A percentile compares a stretch with the other conserved stretches of the same genome.
Evolutionary conservation across 108 stramenopile genomes (phyloP).

Genomic region (Pseudonitzschia multiseries): DNA sequence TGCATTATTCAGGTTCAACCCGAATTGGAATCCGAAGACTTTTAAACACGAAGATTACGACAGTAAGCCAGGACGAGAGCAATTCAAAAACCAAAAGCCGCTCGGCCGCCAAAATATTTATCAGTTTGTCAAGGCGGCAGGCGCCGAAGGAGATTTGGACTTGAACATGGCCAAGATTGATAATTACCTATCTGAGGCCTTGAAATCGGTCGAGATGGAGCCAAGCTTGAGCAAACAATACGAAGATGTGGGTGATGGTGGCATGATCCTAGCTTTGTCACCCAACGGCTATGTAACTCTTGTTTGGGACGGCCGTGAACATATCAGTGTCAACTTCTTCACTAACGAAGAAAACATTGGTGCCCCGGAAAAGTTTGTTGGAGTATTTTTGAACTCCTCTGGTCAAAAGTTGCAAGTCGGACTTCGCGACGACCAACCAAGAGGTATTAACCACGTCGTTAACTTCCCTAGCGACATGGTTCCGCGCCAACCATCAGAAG

Average conservation of each 20-base stretch:
- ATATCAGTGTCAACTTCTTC: conserved; percentile 50
- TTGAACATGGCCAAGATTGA: conserved; percentile 13
- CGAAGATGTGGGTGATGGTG: conserved; percentile 29
- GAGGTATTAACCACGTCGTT: conserved; percentile 57
- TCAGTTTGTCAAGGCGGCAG: conserved; percentile 42
- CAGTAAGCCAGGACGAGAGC: conserved; percentile 49
- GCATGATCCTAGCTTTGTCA: conserved; percentile 17
- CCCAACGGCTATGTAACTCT: conserved; percentile 27
- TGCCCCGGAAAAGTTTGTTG: conserved; percentile 18
- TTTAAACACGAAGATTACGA: conserved; percentile 62
- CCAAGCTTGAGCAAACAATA: conserved; percentile 16
- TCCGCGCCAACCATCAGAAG: not conserved
- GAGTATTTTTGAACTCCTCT: conserved; percentile 20
- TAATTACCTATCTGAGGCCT: not conserved
- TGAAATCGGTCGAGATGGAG: conserved; percentile 3
- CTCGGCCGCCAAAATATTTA: conserved; percentile 63
- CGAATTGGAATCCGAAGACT: conserved; percentile 18
- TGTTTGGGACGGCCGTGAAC: conserved; percentile 44
- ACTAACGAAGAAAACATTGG: conserved; percentile 30
- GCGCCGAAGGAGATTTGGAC: conserved; percentile 2
- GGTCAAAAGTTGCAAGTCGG: conserved; percentile 16
- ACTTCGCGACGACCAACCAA: conserved; percentile 59
- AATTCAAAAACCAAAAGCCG: conserved; percentile 65
- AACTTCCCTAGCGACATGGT: conserved; percentile 40
- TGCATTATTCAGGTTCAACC: conserved; percentile 12